Base-by-base conservation (phyloP, 495 filamentous ascomycete species). In the Pyronema domesticum region DNA sequence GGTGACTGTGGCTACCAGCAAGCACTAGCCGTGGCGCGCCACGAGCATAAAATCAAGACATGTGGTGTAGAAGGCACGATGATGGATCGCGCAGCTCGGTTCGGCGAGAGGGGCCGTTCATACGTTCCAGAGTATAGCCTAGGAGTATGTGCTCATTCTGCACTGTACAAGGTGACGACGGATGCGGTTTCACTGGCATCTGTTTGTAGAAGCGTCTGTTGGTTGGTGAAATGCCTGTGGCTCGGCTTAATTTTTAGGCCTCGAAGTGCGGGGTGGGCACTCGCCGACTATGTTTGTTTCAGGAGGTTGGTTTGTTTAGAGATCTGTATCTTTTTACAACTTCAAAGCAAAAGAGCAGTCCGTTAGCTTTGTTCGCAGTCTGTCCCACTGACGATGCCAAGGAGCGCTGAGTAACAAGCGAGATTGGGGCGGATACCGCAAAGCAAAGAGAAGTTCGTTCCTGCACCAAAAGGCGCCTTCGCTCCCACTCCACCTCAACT, bases 401-500 rank as follows among this genome's bases (percentile, higher is more conserved):
- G 39, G 11, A 42, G 39, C 39, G 39, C 39, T 42, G 39, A 42
- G 39, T 42, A 42, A 42, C 39, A 42, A 42, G 39, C 39, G 39
- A 42, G 39, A 13, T 7, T 42, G 11, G 39, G 11, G 39, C 11
- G 39, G 15, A 13, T 42, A 1, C 11, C 15, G 39, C 39, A 42
- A 42, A 42, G 39, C 39, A 42, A 17, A 42, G 39, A 13, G 11
- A 13, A 42, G 39, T 42, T 42, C 11, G 11, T 17, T 42, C 39
- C 15, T 30, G 23, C 23, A 30, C 23, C 23, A 30, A 30, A 30
- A 30, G 23, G 23, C 39, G 39, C 39, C 7, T 42, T 42, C 39
- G 15, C 14, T 51, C 58, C 53, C 36, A 33, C 57, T 46, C 33
- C 44, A 33, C 19, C 57, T 23, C 37, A 40, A 18, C 58, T 39